Conservation (phyloP, 2,329 filamentous ascomycete species). For the Acrodontium crateriforme region DNA sequence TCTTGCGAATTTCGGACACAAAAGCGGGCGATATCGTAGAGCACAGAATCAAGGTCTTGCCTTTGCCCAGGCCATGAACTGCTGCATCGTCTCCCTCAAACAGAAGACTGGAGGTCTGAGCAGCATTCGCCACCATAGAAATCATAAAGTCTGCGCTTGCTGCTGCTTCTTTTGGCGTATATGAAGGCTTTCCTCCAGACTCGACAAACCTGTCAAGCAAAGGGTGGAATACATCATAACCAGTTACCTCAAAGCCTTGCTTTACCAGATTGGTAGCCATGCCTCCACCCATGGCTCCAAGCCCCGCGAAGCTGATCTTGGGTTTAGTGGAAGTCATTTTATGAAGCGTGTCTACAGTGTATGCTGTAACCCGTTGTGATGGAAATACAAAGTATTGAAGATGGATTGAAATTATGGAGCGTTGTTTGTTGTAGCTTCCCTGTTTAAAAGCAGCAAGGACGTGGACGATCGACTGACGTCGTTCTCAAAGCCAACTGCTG, state of each 20-base stretch:
- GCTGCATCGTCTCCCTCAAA: constrained; percentile 45
- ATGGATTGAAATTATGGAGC: too few species aligned
- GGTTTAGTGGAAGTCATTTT: constrained; percentile 13
- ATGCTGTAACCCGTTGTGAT: too few species aligned
- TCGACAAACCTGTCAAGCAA: constrained; percentile 51
- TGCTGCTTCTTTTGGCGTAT: constrained; percentile 49
- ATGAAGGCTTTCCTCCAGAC: constrained; percentile 46
- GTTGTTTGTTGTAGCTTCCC: too few species aligned
- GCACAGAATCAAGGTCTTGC: constrained; percentile 50
- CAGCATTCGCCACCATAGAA: constrained; percentile 62
- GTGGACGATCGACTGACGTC: too few species aligned
- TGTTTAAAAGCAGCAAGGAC: too few species aligned
- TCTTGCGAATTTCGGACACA: constrained; percentile 44
- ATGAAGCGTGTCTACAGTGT: too few species aligned
- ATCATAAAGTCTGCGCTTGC: constrained; percentile 47
- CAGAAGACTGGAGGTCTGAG: constrained; percentile 52
- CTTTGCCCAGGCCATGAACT: constrained; percentile 38
- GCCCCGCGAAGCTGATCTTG: constrained; percentile 47
- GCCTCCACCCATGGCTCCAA: constrained; percentile 70
- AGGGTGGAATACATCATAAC: constrained; percentile 57
- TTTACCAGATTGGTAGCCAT: constrained; percentile 64
- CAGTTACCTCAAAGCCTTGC: constrained; percentile 51
- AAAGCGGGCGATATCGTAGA: constrained; percentile 58
- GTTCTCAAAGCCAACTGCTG: too few species aligned
- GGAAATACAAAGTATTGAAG: too few species aligned